Conservation (phyloP, 768 basidiomycete species). For the Phallus indusiatus region DNA sequence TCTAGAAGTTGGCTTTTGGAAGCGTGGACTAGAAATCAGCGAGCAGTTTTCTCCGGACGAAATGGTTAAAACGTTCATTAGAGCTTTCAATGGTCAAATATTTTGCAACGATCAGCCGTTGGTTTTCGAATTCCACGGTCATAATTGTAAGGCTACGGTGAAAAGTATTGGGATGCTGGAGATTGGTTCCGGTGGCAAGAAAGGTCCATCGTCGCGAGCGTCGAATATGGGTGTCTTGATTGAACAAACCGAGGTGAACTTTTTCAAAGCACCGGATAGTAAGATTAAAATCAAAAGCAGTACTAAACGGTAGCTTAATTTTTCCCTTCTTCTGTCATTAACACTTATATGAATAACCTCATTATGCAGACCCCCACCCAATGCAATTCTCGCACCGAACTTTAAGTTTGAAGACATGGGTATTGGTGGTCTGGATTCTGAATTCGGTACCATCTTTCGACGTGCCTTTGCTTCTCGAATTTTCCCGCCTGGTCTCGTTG, state of each 20-base stretch:
- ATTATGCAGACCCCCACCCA: slow-evolving; percentile 65
- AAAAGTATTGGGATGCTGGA: slow-evolving; percentile 52
- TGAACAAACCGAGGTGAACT: slow-evolving; percentile 84
- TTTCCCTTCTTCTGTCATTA: slow-evolving; percentile 6
- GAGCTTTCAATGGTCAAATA: slow-evolving; percentile 63
- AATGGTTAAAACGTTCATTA: slow-evolving; percentile 63
- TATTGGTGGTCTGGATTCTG: slow-evolving; percentile 92
- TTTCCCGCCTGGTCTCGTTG: slow-evolving; percentile 94
- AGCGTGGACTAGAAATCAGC: slow-evolving; percentile 40
- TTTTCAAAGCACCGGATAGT: slow-evolving; percentile 76
- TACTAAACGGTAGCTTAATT: slow-evolving; percentile 58
- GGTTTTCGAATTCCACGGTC: slow-evolving; percentile 83
- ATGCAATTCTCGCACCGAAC: slow-evolving; percentile 93
- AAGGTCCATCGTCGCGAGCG: slow-evolving; percentile 16
- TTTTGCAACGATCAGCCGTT: slow-evolving; percentile 61
- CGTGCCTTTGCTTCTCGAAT: slow-evolving; percentile 97
- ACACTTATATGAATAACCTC: slow-evolving; percentile 1
- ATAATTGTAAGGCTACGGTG: slow-evolving; percentile 65
- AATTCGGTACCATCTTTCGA: slow-evolving; percentile 95
- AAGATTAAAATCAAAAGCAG: slow-evolving; percentile 87
- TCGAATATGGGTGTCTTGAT: slow-evolving; percentile 63
- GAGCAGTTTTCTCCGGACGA: slow-evolving; percentile 86
- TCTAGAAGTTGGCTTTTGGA: slow-evolving; percentile 63
- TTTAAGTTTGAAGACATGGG: slow-evolving; percentile 99
- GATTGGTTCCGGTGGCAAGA: slow-evolving; percentile 45